A percentile compares a stretch with the other conserved stretches of the same genome.
These are phyloP conservation scores for Erysimum cheiri DNA, from an alignment of 441 rosid species.

Conservation along the genomic window DNA sequence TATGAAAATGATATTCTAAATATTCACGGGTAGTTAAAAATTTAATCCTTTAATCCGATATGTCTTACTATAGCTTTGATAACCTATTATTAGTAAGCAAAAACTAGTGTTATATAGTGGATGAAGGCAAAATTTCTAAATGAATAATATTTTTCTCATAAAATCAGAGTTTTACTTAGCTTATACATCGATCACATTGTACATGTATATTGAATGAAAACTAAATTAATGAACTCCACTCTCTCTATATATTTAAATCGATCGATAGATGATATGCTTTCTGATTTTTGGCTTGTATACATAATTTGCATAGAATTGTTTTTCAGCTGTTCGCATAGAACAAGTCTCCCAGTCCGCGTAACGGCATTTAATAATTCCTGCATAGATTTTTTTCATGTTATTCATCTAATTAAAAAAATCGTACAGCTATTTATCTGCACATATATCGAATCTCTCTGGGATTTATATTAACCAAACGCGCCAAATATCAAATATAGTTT, in stretches of 20 bases:
- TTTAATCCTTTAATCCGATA: too few species aligned
- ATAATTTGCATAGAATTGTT: constrained; percentile 1
- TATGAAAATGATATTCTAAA: too few species aligned
- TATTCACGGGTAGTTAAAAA: too few species aligned
- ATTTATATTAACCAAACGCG: constrained; percentile 19
- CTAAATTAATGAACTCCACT: constrained; percentile 22
- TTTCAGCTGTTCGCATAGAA: constrained; percentile 22
- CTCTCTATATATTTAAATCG: constrained; percentile 25
- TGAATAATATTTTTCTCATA: not conserved
- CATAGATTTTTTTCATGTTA: not conserved
- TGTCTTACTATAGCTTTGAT: not conserved
- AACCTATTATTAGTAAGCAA: not conserved
- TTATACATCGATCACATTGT: constrained; percentile 3
- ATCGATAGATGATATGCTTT: constrained; percentile 2
- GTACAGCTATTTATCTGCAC: constrained; percentile 35
- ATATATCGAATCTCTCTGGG: constrained; percentile 23
- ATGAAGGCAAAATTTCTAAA: not conserved
- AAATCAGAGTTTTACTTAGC: not conserved
- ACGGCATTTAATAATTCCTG: constrained; percentile 20
- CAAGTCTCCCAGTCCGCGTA: constrained; percentile 41
- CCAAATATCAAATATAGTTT: constrained; percentile 11
- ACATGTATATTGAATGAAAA: constrained; percentile 24
- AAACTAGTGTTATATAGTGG: not conserved
- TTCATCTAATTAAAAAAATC: not conserved
- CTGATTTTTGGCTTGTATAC: not conserved